phyloP scores from a whole-genome alignment of 2,329 filamentous ascomycete genomes.

The Aspergillus viridinutans region DNA sequence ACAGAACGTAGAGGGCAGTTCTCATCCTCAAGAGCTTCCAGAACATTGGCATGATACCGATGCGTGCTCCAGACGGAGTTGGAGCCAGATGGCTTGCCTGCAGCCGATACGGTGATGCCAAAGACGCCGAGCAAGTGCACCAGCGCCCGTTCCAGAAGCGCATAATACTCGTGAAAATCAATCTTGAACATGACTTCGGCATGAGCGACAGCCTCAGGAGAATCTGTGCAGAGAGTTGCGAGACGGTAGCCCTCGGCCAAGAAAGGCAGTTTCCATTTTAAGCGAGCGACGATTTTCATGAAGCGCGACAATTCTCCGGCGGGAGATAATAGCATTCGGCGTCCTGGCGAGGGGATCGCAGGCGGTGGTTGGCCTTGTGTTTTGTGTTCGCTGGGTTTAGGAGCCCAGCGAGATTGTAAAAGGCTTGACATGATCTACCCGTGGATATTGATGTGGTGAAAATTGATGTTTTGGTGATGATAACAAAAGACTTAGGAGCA shows the following conservation, averaged over 20 bases:
- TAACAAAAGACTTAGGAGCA: not conserved
- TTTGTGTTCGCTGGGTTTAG: constrained; percentile 3
- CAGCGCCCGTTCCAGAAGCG: constrained; percentile 65
- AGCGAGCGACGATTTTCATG: constrained; percentile 56
- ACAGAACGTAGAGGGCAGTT: constrained; percentile 54
- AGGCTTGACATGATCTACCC: not conserved
- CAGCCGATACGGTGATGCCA: constrained; percentile 50
- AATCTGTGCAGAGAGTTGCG: constrained; percentile 39
- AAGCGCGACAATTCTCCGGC: constrained; percentile 53
- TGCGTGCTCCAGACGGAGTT: constrained; percentile 42
- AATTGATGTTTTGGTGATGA: not conserved
- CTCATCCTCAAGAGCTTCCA: constrained; percentile 56
- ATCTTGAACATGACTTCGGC: constrained; percentile 70
- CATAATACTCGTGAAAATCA: constrained; percentile 74
- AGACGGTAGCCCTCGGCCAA: constrained; percentile 55
- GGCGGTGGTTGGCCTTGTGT: constrained; percentile 1
- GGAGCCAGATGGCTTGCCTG: constrained; percentile 16
- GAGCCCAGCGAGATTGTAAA: constrained; percentile 8
- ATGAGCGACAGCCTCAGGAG: constrained; percentile 22
- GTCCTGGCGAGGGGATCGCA: constrained; percentile 5
- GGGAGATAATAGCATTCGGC: constrained; percentile 13
- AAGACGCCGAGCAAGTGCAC: constrained; percentile 64
- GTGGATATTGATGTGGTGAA: not conserved
- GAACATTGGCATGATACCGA: constrained; percentile 66
- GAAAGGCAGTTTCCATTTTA: constrained; percentile 62